Conservation (phyloP, 345 rosid species). For the Trapa bicornis region DNA sequence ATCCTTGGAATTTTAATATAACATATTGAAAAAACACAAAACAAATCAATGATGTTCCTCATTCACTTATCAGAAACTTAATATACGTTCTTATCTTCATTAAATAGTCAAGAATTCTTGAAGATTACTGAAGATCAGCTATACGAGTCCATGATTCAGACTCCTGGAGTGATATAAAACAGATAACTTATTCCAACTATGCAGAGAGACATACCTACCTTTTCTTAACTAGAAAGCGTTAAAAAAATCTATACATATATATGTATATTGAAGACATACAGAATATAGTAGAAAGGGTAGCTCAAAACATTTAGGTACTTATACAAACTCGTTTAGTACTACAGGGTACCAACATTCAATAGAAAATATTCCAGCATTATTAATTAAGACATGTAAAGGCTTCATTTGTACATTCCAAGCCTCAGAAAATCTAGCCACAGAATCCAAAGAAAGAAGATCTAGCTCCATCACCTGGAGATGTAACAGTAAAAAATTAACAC, state of each 20-base stretch:
- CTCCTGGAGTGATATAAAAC: too few species aligned
- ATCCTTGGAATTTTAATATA: too few species aligned
- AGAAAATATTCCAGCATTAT: constrained; percentile 91
- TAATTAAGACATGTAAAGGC: constrained; percentile 77
- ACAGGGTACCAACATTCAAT: constrained; percentile 57
- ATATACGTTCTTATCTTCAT: too few species aligned
- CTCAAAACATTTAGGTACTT: background rate
- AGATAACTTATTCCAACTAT: background rate
- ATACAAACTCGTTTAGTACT: background rate
- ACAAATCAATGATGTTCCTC: background rate
- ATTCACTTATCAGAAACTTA: background rate
- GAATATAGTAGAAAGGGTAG: background rate
- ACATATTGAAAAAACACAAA: too few species aligned
- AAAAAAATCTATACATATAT: background rate
- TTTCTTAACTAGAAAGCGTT: background rate
- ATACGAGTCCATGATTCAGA: background rate
- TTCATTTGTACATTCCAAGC: constrained; percentile 51
- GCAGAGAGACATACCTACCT: background rate
- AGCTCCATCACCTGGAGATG: constrained; percentile 70
- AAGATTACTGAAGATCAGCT: too few species aligned
- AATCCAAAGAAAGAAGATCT: constrained; percentile 82
- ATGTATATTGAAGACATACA: background rate
- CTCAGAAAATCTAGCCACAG: constrained; percentile 56
- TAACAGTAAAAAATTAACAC: background rate
- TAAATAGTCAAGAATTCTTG: too few species aligned